These are phyloP conservation scores for Scenedesmus sp. DNA, from an alignment of 163 green algal genomes.

Conservation along the genomic window DNA sequence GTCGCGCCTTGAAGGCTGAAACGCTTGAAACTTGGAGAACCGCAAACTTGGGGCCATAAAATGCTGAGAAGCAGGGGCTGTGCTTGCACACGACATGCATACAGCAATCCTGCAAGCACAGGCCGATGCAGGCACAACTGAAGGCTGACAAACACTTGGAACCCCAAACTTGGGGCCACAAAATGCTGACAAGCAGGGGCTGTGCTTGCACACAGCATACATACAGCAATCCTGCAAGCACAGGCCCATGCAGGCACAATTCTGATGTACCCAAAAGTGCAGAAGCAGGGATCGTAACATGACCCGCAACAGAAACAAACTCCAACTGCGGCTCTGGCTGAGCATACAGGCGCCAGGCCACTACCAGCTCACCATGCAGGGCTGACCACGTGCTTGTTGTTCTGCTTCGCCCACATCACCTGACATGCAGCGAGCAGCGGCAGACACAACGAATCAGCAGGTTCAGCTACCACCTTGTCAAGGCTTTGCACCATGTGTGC, in stretches of 20 bases:
- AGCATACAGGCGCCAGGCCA: not conserved
- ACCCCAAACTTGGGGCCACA: too few species aligned
- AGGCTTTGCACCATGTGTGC: not conserved
- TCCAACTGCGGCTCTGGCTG: not conserved
- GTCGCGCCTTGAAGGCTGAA: too few species aligned
- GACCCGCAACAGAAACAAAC: not conserved
- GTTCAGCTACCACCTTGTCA: not conserved
- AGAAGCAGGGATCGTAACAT: not conserved
- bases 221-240: not conserved
- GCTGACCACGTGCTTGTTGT: constrained; percentile 70
- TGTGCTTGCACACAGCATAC: not conserved
- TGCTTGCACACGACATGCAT: too few species aligned
- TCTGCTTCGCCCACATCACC: constrained; percentile 68
- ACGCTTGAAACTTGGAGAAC: too few species aligned
- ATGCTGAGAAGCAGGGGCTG: too few species aligned
- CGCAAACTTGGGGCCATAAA: too few species aligned
- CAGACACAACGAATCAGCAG: not conserved
- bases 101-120: too few species aligned
- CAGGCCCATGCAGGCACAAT: not conserved
- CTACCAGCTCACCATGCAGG: constrained; percentile 68
- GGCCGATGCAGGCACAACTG: too few species aligned
- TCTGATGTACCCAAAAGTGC: not conserved
- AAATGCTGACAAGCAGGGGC: not conserved
- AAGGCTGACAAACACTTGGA: too few species aligned
- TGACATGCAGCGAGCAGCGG: constrained; percentile 15